Base-by-base conservation (phyloP, 2,329 filamentous ascomycete genomes). In the Diaporthe sp. region DNA sequence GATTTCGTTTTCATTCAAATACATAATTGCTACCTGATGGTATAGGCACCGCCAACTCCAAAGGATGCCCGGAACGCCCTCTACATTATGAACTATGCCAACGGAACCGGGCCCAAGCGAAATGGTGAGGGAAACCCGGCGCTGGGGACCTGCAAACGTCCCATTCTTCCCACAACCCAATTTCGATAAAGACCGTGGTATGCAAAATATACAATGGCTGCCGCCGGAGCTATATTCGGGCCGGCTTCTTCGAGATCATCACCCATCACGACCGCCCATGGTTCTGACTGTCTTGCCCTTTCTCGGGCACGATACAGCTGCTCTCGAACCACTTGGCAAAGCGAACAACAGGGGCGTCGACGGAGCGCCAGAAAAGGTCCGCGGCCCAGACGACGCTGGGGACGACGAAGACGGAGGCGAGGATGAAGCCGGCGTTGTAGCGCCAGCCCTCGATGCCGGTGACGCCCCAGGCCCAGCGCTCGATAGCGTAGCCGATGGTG, bases 241-340 rank as follows among this genome's bases (percentile, higher is more conserved):
- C 32, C 32, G 7, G 19, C 17, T 25, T 39, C n/a, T n/a, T 25
- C 32, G 25, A 12, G 13, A 35, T 30, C 27, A 39, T 50, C 27
- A 63, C 17, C 47, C 27, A 53, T 68, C 37, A 68, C 25, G 70
- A 66, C 44, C 70, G 70, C 39, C 47, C 70, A 17, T 72, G 58
- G 37, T 12, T 30, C 50, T 65, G 37, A 8, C 25, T 58, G n/a
- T 55, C 30, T n/a, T 61, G 39, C 32, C 37, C 61, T 17, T 68
- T 59, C 25, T 74, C 75, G 25, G 74, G 42, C 65, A 80, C 77
- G 37, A 82, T 78, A 75, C 85, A 85, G 75, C 83, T 84, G 61
- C 76, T 81, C 80, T 91, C 89, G 3, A 90, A 77, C 88, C 88
- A 90, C 78, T 86, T 89, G 27, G 88, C 86, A 76, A 91, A 88